Base-by-base conservation (phyloP, 2,329 filamentous ascomycete species). In the Aspergillus sojae region DNA sequence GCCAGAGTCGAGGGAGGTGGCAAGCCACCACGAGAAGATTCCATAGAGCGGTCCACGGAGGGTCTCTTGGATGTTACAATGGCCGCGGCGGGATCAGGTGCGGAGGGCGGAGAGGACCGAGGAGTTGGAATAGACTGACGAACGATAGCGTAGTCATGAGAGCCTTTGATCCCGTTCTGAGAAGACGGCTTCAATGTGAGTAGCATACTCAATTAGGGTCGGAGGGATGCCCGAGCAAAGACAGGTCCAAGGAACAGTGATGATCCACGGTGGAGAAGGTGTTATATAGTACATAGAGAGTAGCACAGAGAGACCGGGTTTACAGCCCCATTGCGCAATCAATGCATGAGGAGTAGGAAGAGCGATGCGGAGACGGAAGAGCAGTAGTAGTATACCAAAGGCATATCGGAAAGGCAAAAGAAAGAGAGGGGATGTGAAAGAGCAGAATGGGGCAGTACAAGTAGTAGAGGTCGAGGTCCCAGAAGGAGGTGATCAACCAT, bases 1-100 rank as follows among this genome's bases (percentile, higher is more conserved):
- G 85, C 83, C 85, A 90, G 86, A 75, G 86, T 86, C 72, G 87
- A 85, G 78, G 89, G 88, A 62, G 86, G 86, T 75, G 90, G 90
- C 81, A 92, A 80, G 71, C 87, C 87, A 78, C 89, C 87, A 78
- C 89, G 89, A 77, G 88, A 85, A 73, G 85, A 86, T 74, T 89
- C 89, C 89, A 92, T 92, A 71, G 77, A 77, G 65, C 80, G 84
- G 80, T 74, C 83, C 85, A 72, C 81, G 78, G 71, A 79, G 81
- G 45, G 39, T 56, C 60, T 64, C 28, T 11, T 55, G 32, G 66
- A 61, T 63, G 70, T 68, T 66, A 67, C 50, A 67, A 74, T 66
- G 72, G 70, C 57, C 69, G 68, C 60, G 65, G 74, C 64, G 74
- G 70, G 66, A 71, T 70, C 58, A 74, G 71, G 63, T 70, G 74